Conservation (phyloP, 768 basidiomycete species). For the Cystoderma amianthinum region DNA sequence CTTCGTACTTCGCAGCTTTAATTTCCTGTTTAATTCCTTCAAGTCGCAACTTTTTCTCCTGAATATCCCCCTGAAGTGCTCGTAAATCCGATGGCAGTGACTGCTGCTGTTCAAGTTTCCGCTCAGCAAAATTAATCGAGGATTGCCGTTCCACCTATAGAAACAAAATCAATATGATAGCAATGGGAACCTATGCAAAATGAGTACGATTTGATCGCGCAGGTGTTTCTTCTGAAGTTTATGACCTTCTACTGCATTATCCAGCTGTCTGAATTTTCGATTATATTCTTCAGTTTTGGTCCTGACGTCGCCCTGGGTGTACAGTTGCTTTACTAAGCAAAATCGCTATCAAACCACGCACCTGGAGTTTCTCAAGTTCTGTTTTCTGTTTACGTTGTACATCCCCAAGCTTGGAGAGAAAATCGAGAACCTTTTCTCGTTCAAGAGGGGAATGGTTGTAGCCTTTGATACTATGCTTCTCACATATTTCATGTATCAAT, state of each 20-base stretch:
- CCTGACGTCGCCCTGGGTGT: slow-evolving; percentile 42
- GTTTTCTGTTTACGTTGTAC: slow-evolving; percentile 54
- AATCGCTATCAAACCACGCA: slow-evolving; percentile 16
- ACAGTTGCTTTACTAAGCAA: not conserved
- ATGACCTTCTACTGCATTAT: slow-evolving; percentile 43
- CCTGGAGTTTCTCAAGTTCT: slow-evolving; percentile 66
- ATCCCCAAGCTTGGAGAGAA: slow-evolving; percentile 59
- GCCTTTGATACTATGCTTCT: slow-evolving; percentile 66
- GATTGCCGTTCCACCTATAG: slow-evolving; percentile 42
- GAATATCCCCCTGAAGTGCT: slow-evolving; percentile 53
- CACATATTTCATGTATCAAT: slow-evolving; percentile 62
- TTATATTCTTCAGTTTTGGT: slow-evolving; percentile 61
- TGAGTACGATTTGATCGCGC: slow-evolving; percentile 52
- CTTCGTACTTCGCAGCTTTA: slow-evolving; percentile 55
- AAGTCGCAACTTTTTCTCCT: slow-evolving; percentile 59
- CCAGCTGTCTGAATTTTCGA: slow-evolving; percentile 47
- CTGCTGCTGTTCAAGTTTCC: slow-evolving; percentile 49
- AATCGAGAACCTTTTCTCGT: slow-evolving; percentile 65
- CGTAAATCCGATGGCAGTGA: slow-evolving; percentile 46
- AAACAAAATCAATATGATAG: slow-evolving; percentile 4
- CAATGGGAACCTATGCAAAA: not conserved
- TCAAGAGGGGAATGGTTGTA: slow-evolving; percentile 67
- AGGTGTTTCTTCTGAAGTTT: slow-evolving; percentile 46
- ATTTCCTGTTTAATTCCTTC: slow-evolving; percentile 56
- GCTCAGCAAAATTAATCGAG: slow-evolving; percentile 46